Evolutionary conservation across 257 asterid genomes (phyloP).

Genomic region (Plectranthus barbatus): DNA sequence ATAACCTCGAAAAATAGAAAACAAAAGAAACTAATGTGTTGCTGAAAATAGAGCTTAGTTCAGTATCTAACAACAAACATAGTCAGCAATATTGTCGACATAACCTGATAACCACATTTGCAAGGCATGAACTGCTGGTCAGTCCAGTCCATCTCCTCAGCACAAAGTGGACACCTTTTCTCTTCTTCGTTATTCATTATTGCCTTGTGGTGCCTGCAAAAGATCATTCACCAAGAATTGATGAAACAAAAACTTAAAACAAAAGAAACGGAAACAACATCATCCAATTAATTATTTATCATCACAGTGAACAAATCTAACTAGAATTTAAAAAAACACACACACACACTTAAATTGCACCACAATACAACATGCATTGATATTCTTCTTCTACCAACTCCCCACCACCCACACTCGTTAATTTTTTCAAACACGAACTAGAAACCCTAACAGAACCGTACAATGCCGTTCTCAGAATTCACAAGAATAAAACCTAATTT

Average conservation of each 20-base stretch:
- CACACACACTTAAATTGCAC: too few relatives aligned
- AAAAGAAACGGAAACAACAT: neutral
- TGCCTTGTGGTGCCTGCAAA: slow-evolving; percentile 34
- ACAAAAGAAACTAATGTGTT: neutral
- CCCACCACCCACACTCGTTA: too few relatives aligned
- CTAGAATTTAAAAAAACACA: too few relatives aligned
- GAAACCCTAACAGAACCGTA: too few relatives aligned
- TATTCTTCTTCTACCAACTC: too few relatives aligned
- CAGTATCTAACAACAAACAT: neutral
- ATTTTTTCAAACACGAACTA: too few relatives aligned
- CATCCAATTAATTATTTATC: too few relatives aligned
- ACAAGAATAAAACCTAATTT: too few relatives aligned
- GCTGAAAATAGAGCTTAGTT: neutral
- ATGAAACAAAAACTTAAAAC: neutral
- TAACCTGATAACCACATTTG: slow-evolving; percentile 85
- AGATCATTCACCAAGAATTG: slow-evolving; percentile 5
- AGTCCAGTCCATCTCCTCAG: slow-evolving; percentile 98
- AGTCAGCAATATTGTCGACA: neutral
- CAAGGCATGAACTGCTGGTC: slow-evolving; percentile 95
- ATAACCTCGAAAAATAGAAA: neutral
- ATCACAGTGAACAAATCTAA: neutral
- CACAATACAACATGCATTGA: too few relatives aligned
- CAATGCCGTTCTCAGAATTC: too few relatives aligned
- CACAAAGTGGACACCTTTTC: slow-evolving; percentile 93
- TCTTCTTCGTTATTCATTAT: slow-evolving; percentile 87